Evolutionary conservation across 2,329 filamentous ascomycete genomes (phyloP), one percentile per base, ranked within the genome.

Genomic region (Aspergillus texensis): DNA sequence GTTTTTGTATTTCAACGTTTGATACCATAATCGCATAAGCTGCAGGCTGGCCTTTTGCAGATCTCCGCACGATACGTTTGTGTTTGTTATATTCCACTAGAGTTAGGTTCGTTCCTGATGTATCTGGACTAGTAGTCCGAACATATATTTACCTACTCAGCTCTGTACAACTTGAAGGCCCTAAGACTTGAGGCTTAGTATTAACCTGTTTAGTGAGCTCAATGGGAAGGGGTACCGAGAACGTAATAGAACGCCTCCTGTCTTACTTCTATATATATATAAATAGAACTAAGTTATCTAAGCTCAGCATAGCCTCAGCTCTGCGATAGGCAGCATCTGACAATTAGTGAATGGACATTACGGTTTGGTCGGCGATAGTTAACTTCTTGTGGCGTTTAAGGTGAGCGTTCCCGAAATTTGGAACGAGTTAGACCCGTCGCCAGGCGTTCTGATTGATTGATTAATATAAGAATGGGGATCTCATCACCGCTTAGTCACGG

Each of bases 11-110:
- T 55, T 36, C n/a, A 12, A 39, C 21, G 4, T 55, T 55, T 55
- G 52, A 55, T 55, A 55, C 52, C 52, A 55, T 16, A 55, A 26
- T 55, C 16, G 34, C 32, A 55, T 55, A 6, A 19, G 52, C 32
- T 55, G 52, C 52, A 39, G 24, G 52, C 52, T 36, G 52, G 52
- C n/a, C 52, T 36, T 55, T 41, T 55, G 32, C 52, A 36, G 32
- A 55, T 39, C 21, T 41, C 32, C 32, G 21, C n/a, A 39, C 16
- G 24, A 24, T 36, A 32, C 19, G n/a, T 53, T 53, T 53, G 24
- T n/a, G 28, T 53, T 53, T 3, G n/a, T 28, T 19, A 28, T 16
- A 50, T 28, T 30, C 19, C n/a, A 26, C 28, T 10, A 24, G 21
- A 48, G 45, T 12, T n/a, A 21, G 19, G 19, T 52, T 30, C 16